Evolutionary conservation across 306 rosid genomes (phyloP).

Genomic region (Lotus japonicus): DNA sequence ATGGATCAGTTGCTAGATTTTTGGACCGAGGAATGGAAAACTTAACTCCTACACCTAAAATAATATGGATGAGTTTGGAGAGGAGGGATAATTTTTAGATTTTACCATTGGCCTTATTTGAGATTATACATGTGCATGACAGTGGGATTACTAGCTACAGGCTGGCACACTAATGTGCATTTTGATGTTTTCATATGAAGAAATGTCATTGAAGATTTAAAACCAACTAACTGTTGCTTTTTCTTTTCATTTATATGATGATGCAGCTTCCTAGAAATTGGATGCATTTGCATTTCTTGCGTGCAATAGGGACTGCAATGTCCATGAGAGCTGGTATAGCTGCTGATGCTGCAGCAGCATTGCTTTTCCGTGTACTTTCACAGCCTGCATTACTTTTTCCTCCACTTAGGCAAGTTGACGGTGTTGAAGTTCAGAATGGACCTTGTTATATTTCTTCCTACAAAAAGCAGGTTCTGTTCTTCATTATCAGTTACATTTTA

Average conservation of each 20-base stretch:
- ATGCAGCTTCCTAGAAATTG: constrained; percentile 96
- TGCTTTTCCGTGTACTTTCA: constrained; percentile 90
- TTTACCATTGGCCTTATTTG: too few species aligned
- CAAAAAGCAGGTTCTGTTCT: constrained; percentile 63
- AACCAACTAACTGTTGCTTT: constrained; percentile 1
- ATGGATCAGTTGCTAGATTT: too few species aligned
- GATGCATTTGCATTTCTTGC: constrained; percentile 98
- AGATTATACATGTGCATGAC: neutral
- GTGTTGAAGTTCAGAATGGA: constrained; percentile 76
- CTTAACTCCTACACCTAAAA: too few species aligned
- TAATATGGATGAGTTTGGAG: too few species aligned
- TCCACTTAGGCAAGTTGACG: constrained; percentile 90
- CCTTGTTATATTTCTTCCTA: constrained; percentile 79
- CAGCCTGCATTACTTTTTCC: constrained; percentile 98
- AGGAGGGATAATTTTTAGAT: too few species aligned
- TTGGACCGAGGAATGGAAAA: too few species aligned
- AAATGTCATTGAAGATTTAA: constrained; percentile 1
- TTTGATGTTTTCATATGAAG: neutral
- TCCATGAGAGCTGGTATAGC: constrained; percentile 97
- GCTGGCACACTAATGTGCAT: neutral
- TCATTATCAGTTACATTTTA: neutral
- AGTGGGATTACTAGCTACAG: neutral
- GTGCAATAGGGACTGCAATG: constrained; percentile 99
- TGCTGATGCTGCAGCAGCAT: constrained; percentile 98
- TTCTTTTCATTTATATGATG: constrained; percentile 13